Percentiles rank a stretch among this genome's conserved stretches.
Evolutionary conservation across 1,284 basidiomycete species (phyloP).

Genomic region (Puccinia polysora): DNA sequence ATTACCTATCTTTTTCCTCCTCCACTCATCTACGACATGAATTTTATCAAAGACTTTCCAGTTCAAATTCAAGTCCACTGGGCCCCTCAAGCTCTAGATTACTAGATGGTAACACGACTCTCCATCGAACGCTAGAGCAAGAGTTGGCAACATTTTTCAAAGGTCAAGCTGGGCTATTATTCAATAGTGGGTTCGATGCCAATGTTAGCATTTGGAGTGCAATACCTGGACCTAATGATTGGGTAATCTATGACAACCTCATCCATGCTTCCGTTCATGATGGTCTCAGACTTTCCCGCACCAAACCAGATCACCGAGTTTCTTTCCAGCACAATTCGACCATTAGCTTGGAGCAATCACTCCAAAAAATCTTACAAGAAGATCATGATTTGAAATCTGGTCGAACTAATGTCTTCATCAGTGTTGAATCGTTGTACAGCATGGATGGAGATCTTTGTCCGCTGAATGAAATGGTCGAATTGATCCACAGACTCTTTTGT

Average conservation of each 20-base stretch:
- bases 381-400: conserved; percentile 19
- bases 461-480: conserved; percentile 45
- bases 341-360: conserved; percentile 45
- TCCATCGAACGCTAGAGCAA: conserved; percentile 66
- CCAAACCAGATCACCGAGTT: conserved; percentile 53
- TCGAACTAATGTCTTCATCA: conserved; percentile 47
- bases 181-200: conserved; percentile 93
- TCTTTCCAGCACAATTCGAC: conserved; percentile 74
- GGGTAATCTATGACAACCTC: conserved; percentile 76
- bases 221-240: conserved; percentile 73
- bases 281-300: conserved; percentile 70
- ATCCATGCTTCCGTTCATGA: conserved; percentile 91
- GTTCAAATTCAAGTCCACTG: conserved; percentile 61
- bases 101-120: conserved; percentile 69
- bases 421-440: conserved; percentile 52
- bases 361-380: conserved; percentile 44
- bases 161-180: conserved; percentile 66
- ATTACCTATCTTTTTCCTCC: conserved; percentile 79
- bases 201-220: conserved; percentile 82
- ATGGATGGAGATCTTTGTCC: conserved; percentile 53
- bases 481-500: conserved; percentile 24
- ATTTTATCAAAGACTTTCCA: conserved; percentile 61
- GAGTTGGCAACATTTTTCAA: conserved; percentile 65
- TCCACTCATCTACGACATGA: conserved; percentile 60
- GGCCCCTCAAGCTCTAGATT: conserved; percentile 86